These are phyloP conservation scores for Fraxinus americana DNA, from an alignment of 257 asterid species.

Conservation along the genomic window DNA sequence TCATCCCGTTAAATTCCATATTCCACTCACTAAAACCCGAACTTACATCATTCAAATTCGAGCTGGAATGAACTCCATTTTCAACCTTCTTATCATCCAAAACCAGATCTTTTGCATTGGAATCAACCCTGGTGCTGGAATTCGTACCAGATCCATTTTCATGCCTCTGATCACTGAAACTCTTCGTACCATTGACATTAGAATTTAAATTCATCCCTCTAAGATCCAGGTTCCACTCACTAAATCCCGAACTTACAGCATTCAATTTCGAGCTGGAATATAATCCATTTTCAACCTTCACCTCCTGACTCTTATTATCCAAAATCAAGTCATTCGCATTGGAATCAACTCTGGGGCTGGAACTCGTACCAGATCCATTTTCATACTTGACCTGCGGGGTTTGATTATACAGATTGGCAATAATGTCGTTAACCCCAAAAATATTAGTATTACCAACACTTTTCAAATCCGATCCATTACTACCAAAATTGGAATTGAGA, in stretches of 20 bases:
- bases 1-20: constrained; percentile 12
- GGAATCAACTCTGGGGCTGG: background rate
- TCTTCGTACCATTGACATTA: background rate
- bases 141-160: constrained; percentile 13
- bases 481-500: constrained; percentile 18
- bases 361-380: constrained; percentile 16
- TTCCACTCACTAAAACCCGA: constrained; percentile 36
- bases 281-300: constrained; percentile 12
- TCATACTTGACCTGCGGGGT: constrained; percentile 34
- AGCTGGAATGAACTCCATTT: constrained; percentile 18
- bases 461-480: constrained; percentile 26
- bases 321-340: background rate
- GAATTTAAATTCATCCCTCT: background rate
- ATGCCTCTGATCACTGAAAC: background rate
- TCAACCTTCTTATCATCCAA: background rate
- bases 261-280: constrained; percentile 19
- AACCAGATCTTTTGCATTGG: constrained; percentile 2
- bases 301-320: background rate
- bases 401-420: constrained; percentile 41
- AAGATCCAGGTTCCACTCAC: constrained; percentile 15
- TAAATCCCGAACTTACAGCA: constrained; percentile 22
- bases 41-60: constrained; percentile 21
- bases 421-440: constrained; percentile 27
- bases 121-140: background rate
- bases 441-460: constrained; percentile 18